phyloP scores from a whole-genome alignment of 2,329 filamentous ascomycete species.

The Xenoacremonium recifei region DNA sequence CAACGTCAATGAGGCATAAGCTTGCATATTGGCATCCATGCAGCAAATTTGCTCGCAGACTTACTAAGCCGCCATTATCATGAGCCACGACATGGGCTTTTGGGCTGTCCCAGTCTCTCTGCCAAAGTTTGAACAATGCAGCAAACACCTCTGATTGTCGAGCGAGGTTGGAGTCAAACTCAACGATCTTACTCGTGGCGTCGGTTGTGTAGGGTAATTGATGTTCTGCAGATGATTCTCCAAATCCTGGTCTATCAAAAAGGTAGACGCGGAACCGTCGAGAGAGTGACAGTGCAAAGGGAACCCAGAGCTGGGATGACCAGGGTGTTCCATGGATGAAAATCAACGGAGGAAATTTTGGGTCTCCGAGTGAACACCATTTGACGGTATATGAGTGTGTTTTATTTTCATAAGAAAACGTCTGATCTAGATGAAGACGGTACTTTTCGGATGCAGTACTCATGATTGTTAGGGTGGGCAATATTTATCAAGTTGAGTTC shows the following conservation, averaged over 20 bases:
- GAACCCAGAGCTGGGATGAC: slow-evolving; percentile 40
- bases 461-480: slow-evolving; percentile 10
- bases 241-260: slow-evolving; percentile 46
- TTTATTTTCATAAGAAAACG: slow-evolving; percentile 28
- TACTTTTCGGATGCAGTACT: slow-evolving; percentile 7
- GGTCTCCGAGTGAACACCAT: slow-evolving; percentile 34
- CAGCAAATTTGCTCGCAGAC: slow-evolving; percentile 35
- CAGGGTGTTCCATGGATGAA: slow-evolving; percentile 49
- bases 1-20: slow-evolving; percentile 42
- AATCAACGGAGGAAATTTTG: slow-evolving; percentile 30
- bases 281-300: slow-evolving; percentile 34
- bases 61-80: slow-evolving; percentile 42
- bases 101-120: slow-evolving; percentile 18
- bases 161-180: slow-evolving; percentile 34
- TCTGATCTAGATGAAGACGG: slow-evolving; percentile 16
- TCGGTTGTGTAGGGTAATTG: slow-evolving; percentile 10
- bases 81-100: slow-evolving; percentile 42
- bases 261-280: slow-evolving; percentile 38
- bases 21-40: slow-evolving; percentile 36
- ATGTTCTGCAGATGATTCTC: slow-evolving; percentile 30
- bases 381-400: slow-evolving; percentile 28
- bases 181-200: slow-evolving; percentile 11
- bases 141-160: slow-evolving; percentile 37
- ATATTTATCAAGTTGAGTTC: too few relatives aligned
- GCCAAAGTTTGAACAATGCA: slow-evolving; percentile 36